Evolutionary conservation across 768 basidiomycete species (phyloP).

Genomic region (Clavulina sp.): DNA sequence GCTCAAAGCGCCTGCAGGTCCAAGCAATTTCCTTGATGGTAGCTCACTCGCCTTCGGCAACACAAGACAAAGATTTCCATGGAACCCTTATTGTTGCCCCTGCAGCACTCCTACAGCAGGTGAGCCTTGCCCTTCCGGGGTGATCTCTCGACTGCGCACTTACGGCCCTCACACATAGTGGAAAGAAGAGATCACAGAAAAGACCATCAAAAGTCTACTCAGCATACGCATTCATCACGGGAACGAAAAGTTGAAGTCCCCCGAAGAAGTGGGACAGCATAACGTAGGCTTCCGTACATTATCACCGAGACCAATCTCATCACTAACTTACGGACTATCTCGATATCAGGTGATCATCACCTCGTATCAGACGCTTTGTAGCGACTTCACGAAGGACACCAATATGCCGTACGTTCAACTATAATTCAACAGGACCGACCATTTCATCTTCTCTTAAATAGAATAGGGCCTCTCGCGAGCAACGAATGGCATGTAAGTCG

Average conservation of each 20-base stretch:
- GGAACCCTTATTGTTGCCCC: slow-evolving; percentile 59
- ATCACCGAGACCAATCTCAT: background rate
- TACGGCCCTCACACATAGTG: slow-evolving; percentile 26
- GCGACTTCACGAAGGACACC: slow-evolving; percentile 37
- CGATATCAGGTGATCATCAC: slow-evolving; percentile 45
- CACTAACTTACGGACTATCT: background rate
- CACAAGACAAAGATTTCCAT: slow-evolving; percentile 18
- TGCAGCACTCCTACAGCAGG: slow-evolving; percentile 56
- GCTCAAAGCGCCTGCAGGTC: slow-evolving; percentile 27
- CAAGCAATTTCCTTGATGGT: slow-evolving; percentile 71
- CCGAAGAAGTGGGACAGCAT: slow-evolving; percentile 31
- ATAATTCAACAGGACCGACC: background rate
- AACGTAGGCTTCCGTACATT: slow-evolving; percentile 25
- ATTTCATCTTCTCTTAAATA: background rate
- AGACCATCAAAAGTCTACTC: slow-evolving; percentile 40
- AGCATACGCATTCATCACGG: slow-evolving; percentile 56
- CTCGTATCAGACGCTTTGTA: slow-evolving; percentile 54
- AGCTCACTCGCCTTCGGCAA: background rate
- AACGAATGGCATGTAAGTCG: background rate
- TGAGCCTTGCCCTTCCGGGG: slow-evolving; percentile 12
- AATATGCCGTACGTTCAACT: slow-evolving; percentile 14
- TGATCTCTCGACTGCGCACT: background rate
- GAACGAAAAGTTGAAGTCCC: slow-evolving; percentile 41
- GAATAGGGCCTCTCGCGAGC: background rate
- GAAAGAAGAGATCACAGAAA: slow-evolving; percentile 55